A percentile compares a stretch with the other conserved stretches of the same genome.
Conservation (phyloP, 352 stramenopile species). For the Globisporangium barbulae region DNA sequence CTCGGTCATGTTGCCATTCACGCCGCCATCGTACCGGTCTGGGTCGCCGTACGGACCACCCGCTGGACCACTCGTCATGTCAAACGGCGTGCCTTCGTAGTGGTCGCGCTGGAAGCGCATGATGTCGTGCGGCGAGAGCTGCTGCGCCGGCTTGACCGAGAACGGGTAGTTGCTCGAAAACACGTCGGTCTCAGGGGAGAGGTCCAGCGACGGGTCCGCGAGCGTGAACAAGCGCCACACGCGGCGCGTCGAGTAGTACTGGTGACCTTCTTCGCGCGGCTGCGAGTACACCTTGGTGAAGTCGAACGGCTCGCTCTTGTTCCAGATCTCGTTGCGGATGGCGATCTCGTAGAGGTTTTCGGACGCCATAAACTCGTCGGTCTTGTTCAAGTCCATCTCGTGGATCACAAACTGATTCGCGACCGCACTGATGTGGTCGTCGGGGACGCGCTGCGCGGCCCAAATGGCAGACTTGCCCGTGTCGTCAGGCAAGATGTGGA, state of each 20-base stretch:
- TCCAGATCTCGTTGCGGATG: conserved; percentile 81
- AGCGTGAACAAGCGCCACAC: conserved; percentile 90
- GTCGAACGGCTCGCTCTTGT: conserved; percentile 69
- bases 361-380: conserved; percentile 87
- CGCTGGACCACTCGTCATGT: conserved; percentile 77
- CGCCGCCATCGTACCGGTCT: conserved; percentile 79
- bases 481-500: conserved; percentile 94
- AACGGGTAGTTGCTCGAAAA: conserved; percentile 87
- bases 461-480: conserved; percentile 91
- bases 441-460: conserved; percentile 90
- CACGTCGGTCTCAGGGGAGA: conserved; percentile 75
- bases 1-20: conserved; percentile 43
- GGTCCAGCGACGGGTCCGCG: conserved; percentile 56
- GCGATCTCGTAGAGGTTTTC: conserved; percentile 87
- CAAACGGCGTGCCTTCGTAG: conserved; percentile 91
- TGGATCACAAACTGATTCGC: conserved; percentile 96
- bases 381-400: conserved; percentile 70
- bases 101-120: conserved; percentile 92
- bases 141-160: conserved; percentile 52
- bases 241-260: conserved; percentile 86
- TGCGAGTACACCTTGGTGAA: conserved; percentile 87
- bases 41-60: conserved; percentile 89
- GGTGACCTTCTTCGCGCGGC: conserved; percentile 46
- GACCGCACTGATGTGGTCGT: conserved; percentile 81
- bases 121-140: conserved; percentile 79